phyloP scores from a whole-genome alignment of 768 basidiomycete genomes.

The Amanita rimosa region DNA sequence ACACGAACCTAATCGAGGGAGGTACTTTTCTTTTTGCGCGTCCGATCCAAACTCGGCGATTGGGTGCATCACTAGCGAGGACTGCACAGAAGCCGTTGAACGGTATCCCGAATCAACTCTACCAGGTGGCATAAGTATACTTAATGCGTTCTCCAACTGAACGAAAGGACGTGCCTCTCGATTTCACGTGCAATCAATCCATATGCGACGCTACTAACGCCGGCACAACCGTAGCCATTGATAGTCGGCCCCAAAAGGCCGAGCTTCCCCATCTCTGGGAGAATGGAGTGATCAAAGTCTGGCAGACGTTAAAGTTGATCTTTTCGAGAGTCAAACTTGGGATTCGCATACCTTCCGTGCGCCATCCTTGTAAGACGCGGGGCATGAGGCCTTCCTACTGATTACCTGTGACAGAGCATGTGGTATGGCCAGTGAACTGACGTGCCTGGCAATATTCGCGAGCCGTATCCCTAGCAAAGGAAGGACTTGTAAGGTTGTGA shows the following conservation, averaged over 20 bases:
- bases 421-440: background rate
- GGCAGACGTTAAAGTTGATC: background rate
- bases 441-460: constrained; percentile 69
- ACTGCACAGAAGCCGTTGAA: constrained; percentile 90
- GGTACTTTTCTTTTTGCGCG: constrained; percentile 82
- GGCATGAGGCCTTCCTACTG: constrained; percentile 70
- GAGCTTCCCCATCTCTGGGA: constrained; percentile 87
- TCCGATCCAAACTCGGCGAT: constrained; percentile 84
- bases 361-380: constrained; percentile 81
- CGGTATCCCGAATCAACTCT: constrained; percentile 97
- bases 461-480: constrained; percentile 55
- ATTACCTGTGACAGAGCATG: background rate
- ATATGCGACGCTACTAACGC: constrained; percentile 84
- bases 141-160: background rate
- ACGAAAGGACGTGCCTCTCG: constrained; percentile 47
- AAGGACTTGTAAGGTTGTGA: constrained; percentile 1
- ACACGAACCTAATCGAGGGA: constrained; percentile 64
- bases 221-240: constrained; percentile 88
- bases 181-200: constrained; percentile 91
- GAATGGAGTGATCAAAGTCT: constrained; percentile 70
- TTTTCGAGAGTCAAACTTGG: background rate
- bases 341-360: constrained; percentile 61
- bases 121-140: constrained; percentile 2
- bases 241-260: constrained; percentile 92
- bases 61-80: constrained; percentile 93